Conservation (phyloP, 176 grass and related monocot species). For the Rhynchospora pubera region DNA sequence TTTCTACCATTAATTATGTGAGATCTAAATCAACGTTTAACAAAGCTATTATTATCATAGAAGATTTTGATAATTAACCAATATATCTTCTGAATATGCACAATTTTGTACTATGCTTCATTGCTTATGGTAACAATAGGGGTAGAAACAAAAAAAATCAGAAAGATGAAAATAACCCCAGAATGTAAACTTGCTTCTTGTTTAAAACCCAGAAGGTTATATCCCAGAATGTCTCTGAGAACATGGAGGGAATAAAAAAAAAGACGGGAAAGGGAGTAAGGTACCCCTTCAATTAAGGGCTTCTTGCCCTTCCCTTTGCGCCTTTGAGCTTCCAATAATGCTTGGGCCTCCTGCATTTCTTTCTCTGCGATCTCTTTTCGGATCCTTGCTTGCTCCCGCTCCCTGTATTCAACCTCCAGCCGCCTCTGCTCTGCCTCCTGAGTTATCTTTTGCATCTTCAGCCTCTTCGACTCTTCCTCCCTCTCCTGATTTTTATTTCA, state of each 20-base stretch:
- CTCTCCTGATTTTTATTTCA: constrained; percentile 48
- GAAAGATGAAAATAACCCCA: background rate
- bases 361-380: constrained; percentile 52
- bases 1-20: no score
- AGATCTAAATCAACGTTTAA: no score
- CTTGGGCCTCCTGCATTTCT: constrained; percentile 51
- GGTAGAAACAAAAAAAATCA: background rate
- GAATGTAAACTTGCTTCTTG: background rate
- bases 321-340: constrained; percentile 35
- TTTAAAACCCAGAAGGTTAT: background rate
- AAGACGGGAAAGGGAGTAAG: background rate
- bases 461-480: constrained; percentile 66
- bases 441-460: constrained; percentile 45
- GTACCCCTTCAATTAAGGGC: constrained; percentile 61
- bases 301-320: constrained; percentile 42
- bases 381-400: constrained; percentile 66
- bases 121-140: background rate
- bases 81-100: background rate
- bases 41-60: background rate
- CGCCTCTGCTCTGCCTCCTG: constrained; percentile 61
- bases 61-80: background rate
- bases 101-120: background rate
- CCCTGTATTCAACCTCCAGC: constrained; percentile 51
- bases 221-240: no score
- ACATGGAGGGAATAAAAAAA: background rate